Percentiles rank a stretch among this genome's conserved stretches.
These are phyloP conservation scores for Talaromyces sp. DNA, from an alignment of 2,329 filamentous ascomycete genomes.

Conservation along the genomic window DNA sequence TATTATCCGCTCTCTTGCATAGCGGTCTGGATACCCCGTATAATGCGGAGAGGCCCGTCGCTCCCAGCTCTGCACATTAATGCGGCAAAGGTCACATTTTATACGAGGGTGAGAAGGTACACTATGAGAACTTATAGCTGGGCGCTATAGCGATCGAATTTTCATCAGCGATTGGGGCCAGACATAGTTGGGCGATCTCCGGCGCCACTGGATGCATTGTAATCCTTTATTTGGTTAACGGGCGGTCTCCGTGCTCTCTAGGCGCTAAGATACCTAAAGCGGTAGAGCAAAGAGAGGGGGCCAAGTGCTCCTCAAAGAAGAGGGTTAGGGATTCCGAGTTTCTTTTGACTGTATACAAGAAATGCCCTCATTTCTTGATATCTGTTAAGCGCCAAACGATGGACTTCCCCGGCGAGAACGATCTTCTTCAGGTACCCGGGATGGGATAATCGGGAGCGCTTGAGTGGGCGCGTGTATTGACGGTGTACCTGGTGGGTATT, in stretches of 20 bases:
- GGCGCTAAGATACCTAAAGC: not conserved
- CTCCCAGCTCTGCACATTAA: too few species aligned
- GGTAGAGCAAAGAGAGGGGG: too few species aligned
- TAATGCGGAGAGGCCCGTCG: too few species aligned
- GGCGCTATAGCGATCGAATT: not conserved
- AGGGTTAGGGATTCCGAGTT: too few species aligned
- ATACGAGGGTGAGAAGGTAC: too few species aligned
- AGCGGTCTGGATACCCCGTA: too few species aligned
- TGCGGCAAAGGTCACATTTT: too few species aligned
- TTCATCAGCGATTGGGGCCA: constrained; percentile 3
- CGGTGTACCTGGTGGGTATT: constrained; percentile 6
- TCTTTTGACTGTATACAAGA: too few species aligned
- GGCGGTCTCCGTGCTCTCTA: not conserved
- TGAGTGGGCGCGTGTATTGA: constrained; percentile 9
- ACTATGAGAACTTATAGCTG: not conserved
- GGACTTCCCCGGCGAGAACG: too few species aligned
- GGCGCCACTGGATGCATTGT: constrained; percentile 5
- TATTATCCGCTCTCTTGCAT: too few species aligned
- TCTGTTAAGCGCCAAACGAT: too few species aligned
- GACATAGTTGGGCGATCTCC: constrained; percentile 7
- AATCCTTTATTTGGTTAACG: constrained; percentile 1
- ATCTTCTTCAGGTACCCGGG: constrained; percentile 11
- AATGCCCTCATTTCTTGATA: too few species aligned
- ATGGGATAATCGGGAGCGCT: constrained; percentile 2
- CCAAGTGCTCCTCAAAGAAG: not conserved